A percentile compares a stretch with the other conserved stretches of the same genome.
Conservation (phyloP, 805 yeast genomes). For the Wickerhamomyces chaumierensis region DNA sequence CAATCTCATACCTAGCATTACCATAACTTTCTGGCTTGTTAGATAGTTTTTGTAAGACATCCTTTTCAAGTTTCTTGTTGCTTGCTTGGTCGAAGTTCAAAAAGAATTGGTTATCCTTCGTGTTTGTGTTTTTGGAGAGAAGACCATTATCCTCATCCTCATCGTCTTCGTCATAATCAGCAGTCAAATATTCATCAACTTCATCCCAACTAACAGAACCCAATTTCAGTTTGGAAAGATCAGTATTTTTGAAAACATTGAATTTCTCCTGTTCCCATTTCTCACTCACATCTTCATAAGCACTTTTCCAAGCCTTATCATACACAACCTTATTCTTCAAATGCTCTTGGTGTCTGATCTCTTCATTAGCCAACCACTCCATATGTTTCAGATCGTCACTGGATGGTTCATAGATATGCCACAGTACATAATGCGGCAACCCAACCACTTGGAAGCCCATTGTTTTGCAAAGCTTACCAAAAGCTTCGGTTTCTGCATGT, state of each 20-base stretch:
- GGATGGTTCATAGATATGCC: constrained; percentile 96
- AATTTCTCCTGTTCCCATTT: constrained; percentile 67
- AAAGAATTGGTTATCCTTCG: constrained; percentile 13
- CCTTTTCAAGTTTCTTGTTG: constrained; percentile 13
- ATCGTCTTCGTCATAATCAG: constrained; percentile 15
- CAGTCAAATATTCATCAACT: constrained; percentile 27
- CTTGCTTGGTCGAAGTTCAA: constrained; percentile 9
- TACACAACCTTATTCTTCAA: constrained; percentile 53
- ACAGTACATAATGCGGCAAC: constrained; percentile 86
- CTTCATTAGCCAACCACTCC: constrained; percentile 86
- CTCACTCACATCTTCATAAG: constrained; percentile 64
- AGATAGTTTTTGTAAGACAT: constrained; percentile 10
- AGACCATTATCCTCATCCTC: constrained; percentile 2
- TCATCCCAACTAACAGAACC: constrained; percentile 64
- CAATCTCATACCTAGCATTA: constrained; percentile 8
- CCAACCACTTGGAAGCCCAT: constrained; percentile 87
- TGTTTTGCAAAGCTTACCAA: constrained; percentile 77
- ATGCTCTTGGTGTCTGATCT: constrained; percentile 50
- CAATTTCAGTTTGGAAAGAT: constrained; percentile 36
- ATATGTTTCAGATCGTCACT: constrained; percentile 79
- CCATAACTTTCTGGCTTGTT: constrained; percentile 14
- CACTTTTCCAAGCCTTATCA: constrained; percentile 63
- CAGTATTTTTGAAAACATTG: constrained; percentile 68
- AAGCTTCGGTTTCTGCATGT: constrained; percentile 97
- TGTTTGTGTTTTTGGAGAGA: neutral